These are phyloP conservation scores for Cladophialophora bantiana DNA, from an alignment of 2,329 filamentous ascomycete genomes.

Conservation along the genomic window DNA sequence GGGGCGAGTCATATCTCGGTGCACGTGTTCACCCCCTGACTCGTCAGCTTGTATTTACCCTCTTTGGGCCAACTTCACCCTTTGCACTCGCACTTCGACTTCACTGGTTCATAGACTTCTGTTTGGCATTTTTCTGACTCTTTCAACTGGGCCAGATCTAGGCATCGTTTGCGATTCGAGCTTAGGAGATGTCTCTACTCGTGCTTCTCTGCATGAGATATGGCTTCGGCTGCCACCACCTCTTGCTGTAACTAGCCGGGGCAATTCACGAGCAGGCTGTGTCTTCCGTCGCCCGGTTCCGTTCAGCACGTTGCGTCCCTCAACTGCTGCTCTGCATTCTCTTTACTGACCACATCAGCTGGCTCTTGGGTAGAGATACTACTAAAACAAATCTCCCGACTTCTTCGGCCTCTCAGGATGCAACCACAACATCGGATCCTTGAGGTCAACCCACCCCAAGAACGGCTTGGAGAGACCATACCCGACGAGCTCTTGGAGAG, in stretches of 20 bases:
- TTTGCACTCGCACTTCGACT: not conserved
- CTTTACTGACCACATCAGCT: not conserved
- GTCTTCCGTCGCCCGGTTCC: not conserved
- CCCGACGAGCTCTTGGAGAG: constrained; percentile 40
- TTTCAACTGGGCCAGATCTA: not conserved
- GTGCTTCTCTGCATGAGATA: not conserved
- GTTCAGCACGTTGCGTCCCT: not conserved
- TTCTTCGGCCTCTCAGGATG: constrained; percentile 26
- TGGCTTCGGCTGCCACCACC: not conserved
- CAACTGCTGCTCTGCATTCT: not conserved
- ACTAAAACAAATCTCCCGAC: constrained; percentile 19
- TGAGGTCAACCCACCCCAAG: constrained; percentile 35
- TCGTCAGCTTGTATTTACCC: not conserved
- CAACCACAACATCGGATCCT: constrained; percentile 34
- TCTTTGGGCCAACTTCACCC: not conserved
- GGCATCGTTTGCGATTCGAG: not conserved
- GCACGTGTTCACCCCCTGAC: constrained; percentile 1
- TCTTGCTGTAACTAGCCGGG: not conserved
- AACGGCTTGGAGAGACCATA: constrained; percentile 39
- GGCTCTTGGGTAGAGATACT: not conserved
- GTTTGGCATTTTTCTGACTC: not conserved
- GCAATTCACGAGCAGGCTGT: not conserved
- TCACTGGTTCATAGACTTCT: not conserved
- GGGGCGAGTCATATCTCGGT: constrained; percentile 14
- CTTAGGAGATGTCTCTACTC: not conserved